Base-by-base conservation (phyloP, 768 basidiomycete species). In the Imleria badia region DNA sequence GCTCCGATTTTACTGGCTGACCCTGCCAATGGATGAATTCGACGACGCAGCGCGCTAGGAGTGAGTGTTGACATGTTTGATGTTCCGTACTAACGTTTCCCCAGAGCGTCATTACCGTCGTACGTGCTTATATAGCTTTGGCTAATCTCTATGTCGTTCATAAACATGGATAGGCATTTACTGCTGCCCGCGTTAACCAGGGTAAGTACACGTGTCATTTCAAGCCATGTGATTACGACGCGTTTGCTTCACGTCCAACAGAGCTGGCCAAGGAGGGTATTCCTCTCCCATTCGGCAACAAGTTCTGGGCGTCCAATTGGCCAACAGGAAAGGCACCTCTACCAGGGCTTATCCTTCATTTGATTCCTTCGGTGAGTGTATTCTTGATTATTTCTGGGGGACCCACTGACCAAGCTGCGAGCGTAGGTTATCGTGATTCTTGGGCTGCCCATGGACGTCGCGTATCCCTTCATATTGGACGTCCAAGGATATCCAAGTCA, bases 251-350 rank as follows among this genome's bases (percentile, higher is more conserved):
- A n/a, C 11, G 17, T 43, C 12, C 12, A 7, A 42, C 45, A 78
- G 83, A 84, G 49, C 77, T 84, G 6, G 82, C 82, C 3, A 84
- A 84, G 58, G 82, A 83, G 61, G 83, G 82, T 0, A 70, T 84
- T n/a, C 82, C 82, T 15, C 73, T 84, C 1, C 83, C 83, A 2
- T 82, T 82, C 47, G 81, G 81, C 5, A 83, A 79, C 56, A 74
- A 69, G 22, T 80, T 84, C 60, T 83, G 81, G 82, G 82, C 82
- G 3, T 81, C 80, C 2, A 83, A 83, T 59, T 82, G 81, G 81
- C 81, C 81, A 2, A 80, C 78, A 3, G 79, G 81, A 13, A 80
- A 78, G 57, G 76, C 81, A 0, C 82, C 81, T 0, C 63, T 82
- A 22, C 80, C 81, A 0, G 82, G 80, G 0, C 72, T 84, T 7